These are phyloP conservation scores for Fusarium albidum DNA, from an alignment of 2,329 filamentous ascomycete species.

Conservation along the genomic window DNA sequence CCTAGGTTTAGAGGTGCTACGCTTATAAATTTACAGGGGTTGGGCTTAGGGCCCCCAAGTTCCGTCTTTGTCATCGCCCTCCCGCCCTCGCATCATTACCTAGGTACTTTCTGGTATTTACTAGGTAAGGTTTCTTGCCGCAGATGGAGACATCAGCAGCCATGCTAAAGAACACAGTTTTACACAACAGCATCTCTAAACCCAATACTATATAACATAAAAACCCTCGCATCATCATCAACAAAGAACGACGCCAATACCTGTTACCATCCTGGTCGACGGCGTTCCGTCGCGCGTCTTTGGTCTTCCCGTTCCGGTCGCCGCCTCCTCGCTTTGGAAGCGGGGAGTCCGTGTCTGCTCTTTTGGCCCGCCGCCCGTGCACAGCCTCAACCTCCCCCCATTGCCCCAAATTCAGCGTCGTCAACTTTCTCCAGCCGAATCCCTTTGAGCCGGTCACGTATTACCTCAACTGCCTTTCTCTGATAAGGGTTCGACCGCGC, in stretches of 20 bases:
- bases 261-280: slow-evolving; percentile 20
- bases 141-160: no score
- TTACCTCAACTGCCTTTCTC: slow-evolving; percentile 24
- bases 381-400: slow-evolving; percentile 43
- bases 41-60: slow-evolving; percentile 17
- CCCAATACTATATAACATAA: no score
- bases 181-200: no score
- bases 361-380: slow-evolving; percentile 41
- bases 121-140: no score
- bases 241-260: slow-evolving; percentile 16
- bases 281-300: slow-evolving; percentile 23
- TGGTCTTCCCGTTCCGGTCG: slow-evolving; percentile 40
- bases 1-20: no score
- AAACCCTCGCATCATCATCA: slow-evolving; percentile 31
- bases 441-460: slow-evolving; percentile 25
- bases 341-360: slow-evolving; percentile 41
- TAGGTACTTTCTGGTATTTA: no score
- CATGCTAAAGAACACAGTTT: no score
- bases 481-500: slow-evolving; percentile 30
- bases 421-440: slow-evolving; percentile 38
- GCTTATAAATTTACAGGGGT: no score
- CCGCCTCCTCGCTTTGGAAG: slow-evolving; percentile 39
- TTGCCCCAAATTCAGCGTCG: slow-evolving; percentile 37
- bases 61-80: slow-evolving; percentile 6
- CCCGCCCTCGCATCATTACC: slow-evolving; percentile 28